Evolutionary conservation across 2,329 filamentous ascomycete genomes (phyloP).

Genomic region (Madurella fahalii): DNA sequence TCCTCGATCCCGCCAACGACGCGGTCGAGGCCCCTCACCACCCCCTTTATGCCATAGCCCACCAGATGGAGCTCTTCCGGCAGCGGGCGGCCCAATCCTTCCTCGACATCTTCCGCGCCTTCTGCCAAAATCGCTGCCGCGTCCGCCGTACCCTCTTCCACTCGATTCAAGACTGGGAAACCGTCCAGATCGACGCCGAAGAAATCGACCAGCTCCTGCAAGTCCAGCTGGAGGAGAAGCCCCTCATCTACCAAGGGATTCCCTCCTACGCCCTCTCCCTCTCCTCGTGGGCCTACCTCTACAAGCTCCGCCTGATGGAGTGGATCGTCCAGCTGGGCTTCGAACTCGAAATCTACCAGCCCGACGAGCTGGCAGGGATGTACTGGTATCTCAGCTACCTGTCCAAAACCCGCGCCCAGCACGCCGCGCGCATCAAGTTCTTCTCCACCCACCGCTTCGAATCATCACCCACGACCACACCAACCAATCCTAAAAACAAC

Average conservation of each 20-base stretch:
- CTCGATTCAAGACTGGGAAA: constrained; percentile 76
- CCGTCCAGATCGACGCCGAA: constrained; percentile 75
- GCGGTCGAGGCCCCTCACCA: constrained; percentile 70
- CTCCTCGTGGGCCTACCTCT: constrained; percentile 83
- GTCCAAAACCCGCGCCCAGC: constrained; percentile 60
- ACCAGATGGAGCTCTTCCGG: constrained; percentile 67
- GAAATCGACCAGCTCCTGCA: constrained; percentile 68
- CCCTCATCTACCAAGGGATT: constrained; percentile 44
- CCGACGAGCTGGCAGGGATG: constrained; percentile 80
- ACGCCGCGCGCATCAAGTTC: constrained; percentile 68
- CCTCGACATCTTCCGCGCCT: constrained; percentile 74
- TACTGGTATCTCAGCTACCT: constrained; percentile 85
- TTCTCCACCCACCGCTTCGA: constrained; percentile 49
- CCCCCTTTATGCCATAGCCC: constrained; percentile 67
- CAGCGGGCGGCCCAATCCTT: constrained; percentile 64
- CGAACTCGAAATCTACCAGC: constrained; percentile 84
- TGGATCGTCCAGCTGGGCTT: constrained; percentile 89
- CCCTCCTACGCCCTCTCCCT: constrained; percentile 61
- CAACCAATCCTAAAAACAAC: too few species aligned
- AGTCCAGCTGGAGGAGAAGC: constrained; percentile 55
- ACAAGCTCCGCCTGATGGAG: constrained; percentile 86
- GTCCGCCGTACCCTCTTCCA: constrained; percentile 88
- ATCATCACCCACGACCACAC: constrained; percentile 2
- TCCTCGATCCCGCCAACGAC: constrained; percentile 72
- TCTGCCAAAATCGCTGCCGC: constrained; percentile 87